These are phyloP conservation scores for Trichocomaceae sp. DNA, from an alignment of 2,329 filamentous ascomycete genomes.

Conservation along the genomic window DNA sequence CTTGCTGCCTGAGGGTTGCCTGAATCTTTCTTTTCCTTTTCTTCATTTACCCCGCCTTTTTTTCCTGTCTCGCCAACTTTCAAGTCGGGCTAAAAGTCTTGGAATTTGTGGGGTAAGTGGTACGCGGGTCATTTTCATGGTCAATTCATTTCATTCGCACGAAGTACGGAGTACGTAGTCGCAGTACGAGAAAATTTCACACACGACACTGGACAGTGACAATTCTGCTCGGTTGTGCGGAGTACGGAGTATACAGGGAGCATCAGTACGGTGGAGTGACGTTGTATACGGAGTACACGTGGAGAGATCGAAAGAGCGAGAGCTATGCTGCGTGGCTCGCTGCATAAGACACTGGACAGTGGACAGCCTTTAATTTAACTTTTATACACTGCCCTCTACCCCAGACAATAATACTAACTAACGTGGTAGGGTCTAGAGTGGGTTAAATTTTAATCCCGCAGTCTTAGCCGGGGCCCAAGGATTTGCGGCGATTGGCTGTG, in stretches of 20 bases:
- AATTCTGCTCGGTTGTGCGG: too few species aligned
- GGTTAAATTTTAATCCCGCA: slow-evolving; percentile 1
- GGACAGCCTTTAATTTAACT: too few species aligned
- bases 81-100: background rate
- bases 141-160: too few species aligned
- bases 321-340: too few species aligned
- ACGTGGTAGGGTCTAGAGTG: background rate
- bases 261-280: too few species aligned
- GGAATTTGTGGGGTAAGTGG: background rate
- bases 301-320: too few species aligned
- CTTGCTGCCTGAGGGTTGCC: background rate
- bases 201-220: too few species aligned
- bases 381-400: background rate
- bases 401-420: background rate
- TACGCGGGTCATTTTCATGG: too few species aligned
- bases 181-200: too few species aligned
- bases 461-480: background rate
- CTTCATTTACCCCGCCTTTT: background rate
- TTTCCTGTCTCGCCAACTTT: background rate
- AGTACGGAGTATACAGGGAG: too few species aligned
- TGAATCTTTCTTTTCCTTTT: background rate
- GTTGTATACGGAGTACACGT: too few species aligned
- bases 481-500: background rate
- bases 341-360: too few species aligned
- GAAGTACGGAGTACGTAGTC: background rate